These are phyloP conservation scores for Cystobasidium ongulense DNA, from an alignment of 768 basidiomycete genomes.

Conservation along the genomic window DNA sequence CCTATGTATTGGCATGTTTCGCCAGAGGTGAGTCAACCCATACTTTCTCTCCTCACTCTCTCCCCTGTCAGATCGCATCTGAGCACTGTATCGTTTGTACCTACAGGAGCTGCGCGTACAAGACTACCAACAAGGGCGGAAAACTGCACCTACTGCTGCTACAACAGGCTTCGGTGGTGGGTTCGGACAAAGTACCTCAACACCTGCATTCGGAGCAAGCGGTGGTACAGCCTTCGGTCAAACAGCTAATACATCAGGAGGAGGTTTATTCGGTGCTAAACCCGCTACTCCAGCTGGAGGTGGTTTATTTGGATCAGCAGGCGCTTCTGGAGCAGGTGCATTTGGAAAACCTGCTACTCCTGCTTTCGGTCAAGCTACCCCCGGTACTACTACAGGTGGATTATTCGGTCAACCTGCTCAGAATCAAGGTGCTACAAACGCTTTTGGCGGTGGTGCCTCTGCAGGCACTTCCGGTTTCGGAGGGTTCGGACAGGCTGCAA, in stretches of 20 bases:
- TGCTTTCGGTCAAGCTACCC: neutral
- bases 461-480: neutral
- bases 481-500: constrained; percentile 20
- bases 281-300: neutral
- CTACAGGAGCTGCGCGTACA: constrained; percentile 14
- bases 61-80: too few species aligned
- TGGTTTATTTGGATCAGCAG: neutral
- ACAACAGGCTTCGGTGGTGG: constrained; percentile 13
- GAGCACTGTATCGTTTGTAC: too few species aligned
- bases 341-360: constrained; percentile 26
- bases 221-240: neutral
- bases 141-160: constrained; percentile 4
- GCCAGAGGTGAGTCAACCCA: neutral
- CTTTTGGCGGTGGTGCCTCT: constrained; percentile 33
- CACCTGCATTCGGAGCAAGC: neutral
- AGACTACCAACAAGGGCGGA: constrained; percentile 10
- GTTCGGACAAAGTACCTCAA: neutral
- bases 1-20: constrained; percentile 23
- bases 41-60: neutral
- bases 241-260: neutral
- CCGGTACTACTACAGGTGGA: constrained; percentile 8
- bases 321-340: constrained; percentile 10
- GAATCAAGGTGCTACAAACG: constrained; percentile 7
- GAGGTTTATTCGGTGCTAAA: neutral
- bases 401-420: constrained; percentile 22